Base-by-base conservation (phyloP, 1,284 basidiomycete species). In the Sphagnurus paluster region DNA sequence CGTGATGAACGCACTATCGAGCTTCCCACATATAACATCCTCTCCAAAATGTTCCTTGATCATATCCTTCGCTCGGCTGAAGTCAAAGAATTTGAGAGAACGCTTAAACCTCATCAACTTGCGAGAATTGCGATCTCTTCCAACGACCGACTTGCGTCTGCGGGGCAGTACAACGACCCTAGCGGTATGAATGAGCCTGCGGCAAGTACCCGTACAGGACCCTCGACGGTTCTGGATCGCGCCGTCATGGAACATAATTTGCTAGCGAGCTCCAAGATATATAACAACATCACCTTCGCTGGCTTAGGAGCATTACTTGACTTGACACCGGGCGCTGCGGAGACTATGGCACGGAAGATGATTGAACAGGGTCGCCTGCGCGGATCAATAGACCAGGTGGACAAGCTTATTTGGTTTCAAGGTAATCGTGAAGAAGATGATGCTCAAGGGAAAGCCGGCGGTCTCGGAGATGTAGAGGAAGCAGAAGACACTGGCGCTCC, bases 181-280 rank as follows among this genome's bases (percentile, higher is more conserved):
- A 58, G 59, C 17, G 63, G 66, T 49, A 73, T 71, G 42, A 63
- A 62, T 14, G 79, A 80, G 39, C 70, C 79, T 5, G 74, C 70
- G 36, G 76, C 73, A 42, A 88, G 87, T 70, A 91, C 78, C 50
- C 79, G 89, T 44, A 90, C 82, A 26, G 90, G 90, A 0, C 94
- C 96, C 1, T 87, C 90, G 5, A 98, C 93, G 7, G 94, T 99
- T n/a, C 79, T 99, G 24, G 96, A 98, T 65, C 82, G 94, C 40
- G 97, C 97, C 2, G 91, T 99, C 38, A 91, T 98, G 82, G 96
- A 99, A 64, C 97, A 99, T 70, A 99, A 99, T 64, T 75, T 99
- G 13, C 81, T 97, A 49, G 93, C 95, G 8, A 93, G 93, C 60
- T 96, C 93, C 1, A 91, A 93, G 62, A 90, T 95, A 39, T 96